Percentiles rank a stretch among this genome's conserved stretches.
Evolutionary conservation across 2,329 filamentous ascomycete species (phyloP).

Genomic region (Cordyceps javanica): DNA sequence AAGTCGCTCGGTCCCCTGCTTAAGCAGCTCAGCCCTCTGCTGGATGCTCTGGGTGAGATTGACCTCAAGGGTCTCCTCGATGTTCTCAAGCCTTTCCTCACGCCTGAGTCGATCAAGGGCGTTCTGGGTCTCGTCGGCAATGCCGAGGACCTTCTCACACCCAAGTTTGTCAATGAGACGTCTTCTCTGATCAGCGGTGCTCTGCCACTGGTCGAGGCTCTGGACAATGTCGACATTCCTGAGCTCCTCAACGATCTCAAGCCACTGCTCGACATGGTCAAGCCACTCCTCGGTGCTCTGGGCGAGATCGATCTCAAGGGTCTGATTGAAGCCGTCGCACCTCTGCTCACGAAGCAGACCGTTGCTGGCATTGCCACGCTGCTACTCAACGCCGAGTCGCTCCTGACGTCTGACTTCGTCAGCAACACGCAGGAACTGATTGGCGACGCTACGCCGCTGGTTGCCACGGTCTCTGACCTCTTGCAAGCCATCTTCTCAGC

Average conservation of each 20-base stretch:
- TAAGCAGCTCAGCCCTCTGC: conserved; percentile 19
- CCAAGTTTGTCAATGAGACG: conserved; percentile 26
- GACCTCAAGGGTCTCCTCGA: conserved; percentile 20
- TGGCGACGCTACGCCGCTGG: conserved; percentile 32
- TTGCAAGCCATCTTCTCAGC: conserved; percentile 7
- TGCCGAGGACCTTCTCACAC: conserved; percentile 28
- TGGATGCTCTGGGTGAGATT: conserved; percentile 33
- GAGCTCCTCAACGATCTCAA: conserved; percentile 9
- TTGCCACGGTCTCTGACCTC: conserved; percentile 9
- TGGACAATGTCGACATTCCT: conserved; percentile 19
- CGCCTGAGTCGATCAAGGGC: conserved; percentile 25
- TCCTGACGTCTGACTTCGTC: conserved; percentile 34
- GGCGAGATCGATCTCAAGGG: conserved; percentile 25
- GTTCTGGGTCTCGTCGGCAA: conserved; percentile 29
- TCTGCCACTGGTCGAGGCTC: conserved; percentile 29
- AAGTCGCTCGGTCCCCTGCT: conserved; percentile 20
- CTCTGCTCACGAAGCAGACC: conserved; percentile 33
- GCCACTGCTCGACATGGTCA: conserved; percentile 25
- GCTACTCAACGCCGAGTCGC: conserved; percentile 31
- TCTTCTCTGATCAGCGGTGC: conserved; percentile 28
- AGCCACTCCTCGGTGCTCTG: conserved; percentile 26
- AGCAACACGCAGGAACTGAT: conserved; percentile 37
- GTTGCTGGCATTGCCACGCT: conserved; percentile 31
- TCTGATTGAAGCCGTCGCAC: conserved; percentile 29
- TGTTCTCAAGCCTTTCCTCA: conserved; percentile 27